Base-by-base conservation (phyloP, 768 basidiomycete genomes). In the Zangia roseola region DNA sequence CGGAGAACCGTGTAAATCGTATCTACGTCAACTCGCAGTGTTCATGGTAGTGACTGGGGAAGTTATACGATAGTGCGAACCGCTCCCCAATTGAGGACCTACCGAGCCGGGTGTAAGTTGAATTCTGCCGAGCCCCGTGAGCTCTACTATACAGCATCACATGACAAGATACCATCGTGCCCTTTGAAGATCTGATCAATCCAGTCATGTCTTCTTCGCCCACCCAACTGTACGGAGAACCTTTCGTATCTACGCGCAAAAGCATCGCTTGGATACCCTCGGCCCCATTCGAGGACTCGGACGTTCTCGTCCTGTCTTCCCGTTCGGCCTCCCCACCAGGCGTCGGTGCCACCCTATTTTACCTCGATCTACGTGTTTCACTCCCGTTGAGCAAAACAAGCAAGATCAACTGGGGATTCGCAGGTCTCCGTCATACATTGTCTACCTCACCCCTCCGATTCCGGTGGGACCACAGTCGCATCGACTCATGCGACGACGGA, bases 1-100 rank as follows among this genome's bases (percentile, higher is more conserved):
- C 75, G 84, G 35, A 70, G 77, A 58, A 67, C 71, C 36, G 76
- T 86, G 44, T 87, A 66, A 74, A 23, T n/a, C n/a, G n/a, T n/a
- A n/a, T n/a, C n/a, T n/a, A n/a, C n/a, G n/a, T n/a, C n/a, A n/a
- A n/a, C n/a, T n/a, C n/a, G n/a, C n/a, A n/a, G n/a, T n/a, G n/a
- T n/a, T n/a, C n/a, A n/a, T n/a, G n/a, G n/a, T n/a, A n/a, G n/a
- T n/a, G n/a, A n/a, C n/a, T n/a, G n/a, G n/a, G n/a, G n/a, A n/a
- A n/a, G n/a, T n/a, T n/a, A n/a, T n/a, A n/a, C n/a, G n/a, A n/a
- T n/a, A n/a, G n/a, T n/a, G n/a, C n/a, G n/a, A n/a, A n/a, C n/a
- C n/a, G n/a, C n/a, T n/a, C n/a, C n/a, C n/a, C n/a, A n/a, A n/a
- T n/a, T n/a, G n/a, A n/a, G n/a, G n/a, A n/a, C n/a, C n/a, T n/a